Evolutionary conservation across 1,284 basidiomycete genomes (phyloP).

Genomic region (Trichosporon sp.): DNA sequence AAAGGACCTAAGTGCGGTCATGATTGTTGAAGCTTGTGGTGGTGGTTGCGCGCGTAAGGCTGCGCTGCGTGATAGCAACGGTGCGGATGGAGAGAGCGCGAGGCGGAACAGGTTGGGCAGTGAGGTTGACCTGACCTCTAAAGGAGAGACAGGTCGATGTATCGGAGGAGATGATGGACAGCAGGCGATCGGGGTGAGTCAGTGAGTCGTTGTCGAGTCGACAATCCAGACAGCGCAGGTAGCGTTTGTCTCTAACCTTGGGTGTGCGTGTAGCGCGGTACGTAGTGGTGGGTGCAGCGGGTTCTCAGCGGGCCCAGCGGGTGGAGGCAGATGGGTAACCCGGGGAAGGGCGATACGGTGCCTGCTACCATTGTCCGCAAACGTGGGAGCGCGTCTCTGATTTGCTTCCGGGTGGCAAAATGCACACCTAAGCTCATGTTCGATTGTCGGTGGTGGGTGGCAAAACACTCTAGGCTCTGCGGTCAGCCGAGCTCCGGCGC

Average conservation of each 20-base stretch:
- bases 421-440: not conserved
- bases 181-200: not conserved
- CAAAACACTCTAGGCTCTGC: not conserved
- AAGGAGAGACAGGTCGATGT: conserved; percentile 3
- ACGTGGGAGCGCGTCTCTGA: not conserved
- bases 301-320: not conserved
- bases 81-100: conserved; percentile 13
- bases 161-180: not conserved
- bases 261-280: conserved; percentile 1
- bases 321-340: conserved; percentile 9
- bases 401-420: conserved; percentile 29
- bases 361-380: not conserved
- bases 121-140: not conserved
- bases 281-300: not conserved
- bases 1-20: conserved; percentile 55
- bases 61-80: conserved; percentile 4
- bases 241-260: not conserved
- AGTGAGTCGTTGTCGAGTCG: conserved; percentile 15
- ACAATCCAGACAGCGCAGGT: conserved; percentile 15
- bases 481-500: not conserved
- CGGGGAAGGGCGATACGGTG: not conserved
- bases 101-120: conserved; percentile 13
- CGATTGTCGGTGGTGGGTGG: not conserved
- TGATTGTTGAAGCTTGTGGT: conserved; percentile 26
- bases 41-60: not conserved